These are phyloP conservation scores for Aphanomyces cochlioides DNA, from an alignment of 352 stramenopile species.

Conservation along the genomic window DNA sequence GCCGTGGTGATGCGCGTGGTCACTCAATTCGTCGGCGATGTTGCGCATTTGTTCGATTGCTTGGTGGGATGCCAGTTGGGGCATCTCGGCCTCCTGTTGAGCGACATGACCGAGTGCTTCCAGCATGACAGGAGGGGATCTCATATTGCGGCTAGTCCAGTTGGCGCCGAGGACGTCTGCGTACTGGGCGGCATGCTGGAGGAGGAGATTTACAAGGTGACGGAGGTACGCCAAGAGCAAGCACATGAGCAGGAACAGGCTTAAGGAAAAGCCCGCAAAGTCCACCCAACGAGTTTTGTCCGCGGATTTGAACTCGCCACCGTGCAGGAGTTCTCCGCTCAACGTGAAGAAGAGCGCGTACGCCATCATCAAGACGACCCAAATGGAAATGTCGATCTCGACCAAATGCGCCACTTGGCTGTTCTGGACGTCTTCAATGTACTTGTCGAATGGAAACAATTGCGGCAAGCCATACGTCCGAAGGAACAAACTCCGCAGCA, in stretches of 20 bases:
- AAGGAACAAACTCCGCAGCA: slow-evolving; percentile 51
- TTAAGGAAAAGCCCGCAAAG: slow-evolving; percentile 12
- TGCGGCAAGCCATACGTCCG: slow-evolving; percentile 43
- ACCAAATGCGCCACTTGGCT: slow-evolving; percentile 81
- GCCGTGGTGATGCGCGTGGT: background rate
- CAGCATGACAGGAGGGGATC: background rate
- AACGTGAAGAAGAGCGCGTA: slow-evolving; percentile 19
- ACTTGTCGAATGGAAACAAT: slow-evolving; percentile 67
- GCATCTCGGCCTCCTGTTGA: background rate
- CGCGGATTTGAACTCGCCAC: background rate
- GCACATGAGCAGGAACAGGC: slow-evolving; percentile 1
- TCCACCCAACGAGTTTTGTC: background rate
- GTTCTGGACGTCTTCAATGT: slow-evolving; percentile 62
- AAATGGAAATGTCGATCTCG: slow-evolving; percentile 66
- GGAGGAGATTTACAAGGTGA: slow-evolving; percentile 13
- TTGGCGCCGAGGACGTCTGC: background rate
- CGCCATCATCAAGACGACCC: slow-evolving; percentile 28
- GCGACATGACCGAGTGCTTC: slow-evolving; percentile 7
- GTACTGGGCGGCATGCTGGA: slow-evolving; percentile 14
- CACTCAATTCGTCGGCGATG: slow-evolving; percentile 12
- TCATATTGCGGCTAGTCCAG: background rate
- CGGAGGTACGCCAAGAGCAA: slow-evolving; percentile 15
- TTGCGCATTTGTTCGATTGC: slow-evolving; percentile 13
- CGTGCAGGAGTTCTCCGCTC: slow-evolving; percentile 1
- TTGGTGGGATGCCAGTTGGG: background rate